Conservation (phyloP, 768 basidiomycete genomes). For the Porpolomopsis calyptriformis region DNA sequence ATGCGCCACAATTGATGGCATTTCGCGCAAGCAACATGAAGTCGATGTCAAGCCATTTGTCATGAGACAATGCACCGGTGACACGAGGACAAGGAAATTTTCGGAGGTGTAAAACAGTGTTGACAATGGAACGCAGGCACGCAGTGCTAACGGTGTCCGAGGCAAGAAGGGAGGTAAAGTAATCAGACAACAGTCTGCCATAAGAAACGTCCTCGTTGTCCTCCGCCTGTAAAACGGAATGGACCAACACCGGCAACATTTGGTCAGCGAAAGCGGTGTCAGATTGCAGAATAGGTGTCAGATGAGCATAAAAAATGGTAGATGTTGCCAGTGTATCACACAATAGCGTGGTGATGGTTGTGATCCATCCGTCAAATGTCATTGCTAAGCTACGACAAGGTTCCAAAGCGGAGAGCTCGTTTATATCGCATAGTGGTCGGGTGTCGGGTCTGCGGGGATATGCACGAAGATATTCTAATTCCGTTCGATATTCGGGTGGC, state of each 20-base stretch:
- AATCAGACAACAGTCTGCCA: slow-evolving; percentile 34
- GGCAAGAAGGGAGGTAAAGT: slow-evolving; percentile 47
- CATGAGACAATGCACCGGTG: slow-evolving; percentile 38
- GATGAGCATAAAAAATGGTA: slow-evolving; percentile 59
- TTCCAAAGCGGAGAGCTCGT: slow-evolving; percentile 25
- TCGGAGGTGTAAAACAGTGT: slow-evolving; percentile 72
- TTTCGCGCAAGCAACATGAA: slow-evolving; percentile 59
- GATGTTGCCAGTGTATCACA: slow-evolving; percentile 43
- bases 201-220: slow-evolving; percentile 12
- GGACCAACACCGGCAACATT: slow-evolving; percentile 66
- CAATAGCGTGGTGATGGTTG: slow-evolving; percentile 43
- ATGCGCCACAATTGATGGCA: slow-evolving; percentile 71
- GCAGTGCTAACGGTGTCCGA: slow-evolving; percentile 26
- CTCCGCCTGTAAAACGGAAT: slow-evolving; percentile 41
- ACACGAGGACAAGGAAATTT: slow-evolving; percentile 38
- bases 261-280: slow-evolving; percentile 52
- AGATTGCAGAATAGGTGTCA: slow-evolving; percentile 45
- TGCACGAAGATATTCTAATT: slow-evolving; percentile 39
- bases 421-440: slow-evolving; percentile 26
- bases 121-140: slow-evolving; percentile 55
- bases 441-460: slow-evolving; percentile 29
- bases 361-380: slow-evolving; percentile 57
- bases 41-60: slow-evolving; percentile 77
- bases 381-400: slow-evolving; percentile 27
- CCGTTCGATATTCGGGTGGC: slow-evolving; percentile 31